Evolutionary conservation across 345 rosid genomes (phyloP).

Genomic region (Noccaea bulbosa): DNA sequence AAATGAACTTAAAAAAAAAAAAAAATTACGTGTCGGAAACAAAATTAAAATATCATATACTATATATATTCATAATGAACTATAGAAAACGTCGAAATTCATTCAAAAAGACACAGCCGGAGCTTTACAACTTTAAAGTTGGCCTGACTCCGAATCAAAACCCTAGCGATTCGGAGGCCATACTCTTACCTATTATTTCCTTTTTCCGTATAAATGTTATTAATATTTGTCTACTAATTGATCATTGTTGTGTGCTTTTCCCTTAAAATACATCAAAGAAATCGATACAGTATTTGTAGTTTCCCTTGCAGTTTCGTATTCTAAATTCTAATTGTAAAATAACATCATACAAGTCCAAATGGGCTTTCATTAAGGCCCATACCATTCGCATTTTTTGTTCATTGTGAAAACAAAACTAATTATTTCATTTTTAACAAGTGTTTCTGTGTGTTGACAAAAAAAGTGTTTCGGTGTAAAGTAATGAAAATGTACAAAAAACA

Average conservation of each 20-base stretch:
- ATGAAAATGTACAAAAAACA: slow-evolving; percentile 26
- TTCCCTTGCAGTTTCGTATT: slow-evolving; percentile 6
- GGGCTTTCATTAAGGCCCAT: slow-evolving; percentile 26
- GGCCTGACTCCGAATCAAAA: slow-evolving; percentile 32
- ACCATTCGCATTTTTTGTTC: not conserved
- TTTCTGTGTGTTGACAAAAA: too few relatives aligned
- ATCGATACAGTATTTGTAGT: not conserved
- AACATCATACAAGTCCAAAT: not conserved
- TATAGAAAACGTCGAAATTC: not conserved
- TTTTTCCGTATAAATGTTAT: not conserved
- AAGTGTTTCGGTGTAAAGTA: slow-evolving; percentile 18
- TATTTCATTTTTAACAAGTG: slow-evolving; percentile 5
- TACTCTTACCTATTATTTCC: not conserved
- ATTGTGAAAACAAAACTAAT: not conserved
- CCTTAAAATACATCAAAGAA: not conserved
- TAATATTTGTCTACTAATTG: not conserved
- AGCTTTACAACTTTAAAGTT: slow-evolving; percentile 42
- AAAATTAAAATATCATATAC: slow-evolving; percentile 13
- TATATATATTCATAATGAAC: slow-evolving; percentile 5
- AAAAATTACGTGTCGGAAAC: slow-evolving; percentile 1
- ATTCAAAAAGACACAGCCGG: not conserved
- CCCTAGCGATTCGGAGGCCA: slow-evolving; percentile 26
- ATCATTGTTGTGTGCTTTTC: not conserved
- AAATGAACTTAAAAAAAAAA: not conserved
- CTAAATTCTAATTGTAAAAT: not conserved